These are phyloP conservation scores for Talaromyces liani DNA, from an alignment of 495 filamentous ascomycete species.

Conservation along the genomic window DNA sequence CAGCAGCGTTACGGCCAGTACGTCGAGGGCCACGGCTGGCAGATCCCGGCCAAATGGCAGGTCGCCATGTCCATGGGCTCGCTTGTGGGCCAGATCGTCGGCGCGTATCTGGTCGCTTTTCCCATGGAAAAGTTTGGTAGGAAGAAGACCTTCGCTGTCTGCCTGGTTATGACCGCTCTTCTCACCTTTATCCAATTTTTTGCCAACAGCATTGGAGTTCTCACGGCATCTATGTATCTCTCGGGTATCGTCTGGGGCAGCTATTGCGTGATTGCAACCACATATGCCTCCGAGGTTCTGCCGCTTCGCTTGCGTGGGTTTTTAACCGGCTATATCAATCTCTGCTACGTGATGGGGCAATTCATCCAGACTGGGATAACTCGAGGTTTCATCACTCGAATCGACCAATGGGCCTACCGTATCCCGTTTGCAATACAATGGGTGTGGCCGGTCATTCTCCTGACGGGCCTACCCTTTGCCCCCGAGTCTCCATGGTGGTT, in stretches of 20 bases:
- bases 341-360: slow-evolving; percentile 38
- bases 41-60: slow-evolving; percentile 4
- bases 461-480: slow-evolving; percentile 25
- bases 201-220: slow-evolving; percentile 5
- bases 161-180: not conserved
- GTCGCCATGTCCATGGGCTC: slow-evolving; percentile 10
- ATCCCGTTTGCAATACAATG: slow-evolving; percentile 18
- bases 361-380: slow-evolving; percentile 17
- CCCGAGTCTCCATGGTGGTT: slow-evolving; percentile 38
- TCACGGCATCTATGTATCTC: slow-evolving; percentile 6
- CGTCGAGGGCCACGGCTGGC: not conserved
- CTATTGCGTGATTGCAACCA: slow-evolving; percentile 10
- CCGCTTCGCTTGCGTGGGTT: slow-evolving; percentile 34
- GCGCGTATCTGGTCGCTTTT: slow-evolving; percentile 8
- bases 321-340: slow-evolving; percentile 39
- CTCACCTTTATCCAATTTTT: slow-evolving; percentile 13
- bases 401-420: slow-evolving; percentile 18
- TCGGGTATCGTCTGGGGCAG: slow-evolving; percentile 10
- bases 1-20: slow-evolving; percentile 4
- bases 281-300: slow-evolving; percentile 44
- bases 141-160: slow-evolving; percentile 10
- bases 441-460: slow-evolving; percentile 15
- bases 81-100: slow-evolving; percentile 13
- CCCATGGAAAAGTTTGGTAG: slow-evolving; percentile 7
- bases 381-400: slow-evolving; percentile 14